Percentiles rank a stretch among this genome's conserved stretches.
phyloP scores from a whole-genome alignment of 768 basidiomycete species.

The Agaricus bisporus region DNA sequence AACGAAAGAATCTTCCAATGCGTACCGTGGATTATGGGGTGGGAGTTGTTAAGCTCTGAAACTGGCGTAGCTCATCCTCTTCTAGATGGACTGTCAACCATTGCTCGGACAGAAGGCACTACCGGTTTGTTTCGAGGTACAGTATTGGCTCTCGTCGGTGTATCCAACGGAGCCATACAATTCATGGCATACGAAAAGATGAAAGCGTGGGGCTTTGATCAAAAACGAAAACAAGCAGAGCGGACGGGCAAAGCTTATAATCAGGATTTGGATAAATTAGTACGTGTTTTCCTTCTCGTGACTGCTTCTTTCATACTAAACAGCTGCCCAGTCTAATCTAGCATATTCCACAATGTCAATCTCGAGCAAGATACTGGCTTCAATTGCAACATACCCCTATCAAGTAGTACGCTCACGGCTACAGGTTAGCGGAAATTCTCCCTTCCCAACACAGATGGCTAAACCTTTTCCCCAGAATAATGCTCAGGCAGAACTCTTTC shows the following conservation, averaged over 20 bases:
- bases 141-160: constrained; percentile 81
- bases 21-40: constrained; percentile 83
- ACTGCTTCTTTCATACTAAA: not conserved
- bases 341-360: constrained; percentile 93
- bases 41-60: constrained; percentile 18
- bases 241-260: constrained; percentile 60
- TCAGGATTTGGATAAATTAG: constrained; percentile 78
- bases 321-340: constrained; percentile 64
- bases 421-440: constrained; percentile 50
- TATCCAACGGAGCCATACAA: constrained; percentile 91
- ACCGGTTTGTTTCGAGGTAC: constrained; percentile 85
- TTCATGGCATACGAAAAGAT: constrained; percentile 97
- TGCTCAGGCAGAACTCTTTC: constrained; percentile 61
- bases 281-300: constrained; percentile 30
- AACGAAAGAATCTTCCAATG: constrained; percentile 49
- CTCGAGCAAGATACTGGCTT: constrained; percentile 79
- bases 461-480: constrained; percentile 45
- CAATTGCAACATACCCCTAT: constrained; percentile 89
- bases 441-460: not conserved
- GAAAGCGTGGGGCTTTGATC: constrained; percentile 84
- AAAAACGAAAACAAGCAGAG: constrained; percentile 59
- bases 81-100: constrained; percentile 60
- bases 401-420: constrained; percentile 93
- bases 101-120: constrained; percentile 69
- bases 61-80: not conserved